Base-by-base conservation (phyloP, 169 alveolate genomes). In the Plasmodium gaboni region DNA sequence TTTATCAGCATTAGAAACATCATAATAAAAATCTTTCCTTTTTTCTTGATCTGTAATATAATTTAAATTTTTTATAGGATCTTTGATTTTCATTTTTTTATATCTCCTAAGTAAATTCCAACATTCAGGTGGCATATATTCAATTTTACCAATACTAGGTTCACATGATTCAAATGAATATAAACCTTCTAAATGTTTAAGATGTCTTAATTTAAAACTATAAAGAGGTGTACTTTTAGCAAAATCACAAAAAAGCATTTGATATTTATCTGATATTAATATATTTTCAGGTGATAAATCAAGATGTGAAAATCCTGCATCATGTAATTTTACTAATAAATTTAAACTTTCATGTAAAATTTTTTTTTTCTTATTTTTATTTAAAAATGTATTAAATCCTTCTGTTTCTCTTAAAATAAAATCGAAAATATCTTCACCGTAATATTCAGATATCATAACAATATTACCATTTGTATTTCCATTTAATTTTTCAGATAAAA, bases 121-220 rank as follows among this genome's bases (percentile, higher is more conserved):
- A 85, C 96, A 92, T 60, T 94, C 96, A 12, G 96, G 96, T 1
- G 96, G 96, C 96, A 94, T 94, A 53, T 94, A 94, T 6, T 96
- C 95, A 3, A 95, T 96, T 72, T 94, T 94, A 1, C 94, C 96
- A 22, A 94, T 93, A 32, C 96, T 94, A 10, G 96, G 96, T 48
- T 94, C 96, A 78, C 96, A 94, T 67, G 95, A 91, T 15, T 89
- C 92, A 73, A 92, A 92, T 22, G 83, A 88, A 80, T 76, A 88
- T 48, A 87, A 78, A 19, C 92, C 85, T 26, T 80, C 87, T 15
- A 80, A 44, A 63, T 92, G 88, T 67, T 92, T 91, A 17, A 89
- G 50, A 46, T 92, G 93, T 9, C 93, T 88, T 32, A 92, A 92
- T 71, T 88, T 80, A 26, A 78, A 78, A 2, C 92, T 88, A 61